phyloP scores from a whole-genome alignment of 2,329 filamentous ascomycete genomes.

The Myriosclerotinia scirpicola region DNA sequence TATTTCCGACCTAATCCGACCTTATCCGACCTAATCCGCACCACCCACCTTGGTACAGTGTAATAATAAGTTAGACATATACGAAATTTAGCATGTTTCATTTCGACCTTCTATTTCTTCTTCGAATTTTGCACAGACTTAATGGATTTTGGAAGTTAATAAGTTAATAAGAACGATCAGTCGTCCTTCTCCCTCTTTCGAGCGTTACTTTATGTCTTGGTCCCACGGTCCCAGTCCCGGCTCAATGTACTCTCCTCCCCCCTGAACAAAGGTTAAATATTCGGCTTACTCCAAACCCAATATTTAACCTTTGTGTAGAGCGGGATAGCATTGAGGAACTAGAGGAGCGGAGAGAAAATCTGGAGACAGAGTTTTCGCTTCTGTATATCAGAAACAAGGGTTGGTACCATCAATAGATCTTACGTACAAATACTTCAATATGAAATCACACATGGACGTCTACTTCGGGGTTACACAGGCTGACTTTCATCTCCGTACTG shows the following conservation, averaged over 20 bases:
- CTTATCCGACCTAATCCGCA: too few species aligned
- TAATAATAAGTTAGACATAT: too few species aligned
- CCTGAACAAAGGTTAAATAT: not conserved
- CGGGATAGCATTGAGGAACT: not conserved
- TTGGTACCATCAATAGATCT: not conserved
- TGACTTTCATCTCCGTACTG: too few species aligned
- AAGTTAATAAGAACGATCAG: not conserved
- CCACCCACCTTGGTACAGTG: too few species aligned
- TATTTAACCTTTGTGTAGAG: too few species aligned
- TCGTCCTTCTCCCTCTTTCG: not conserved
- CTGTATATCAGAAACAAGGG: not conserved
- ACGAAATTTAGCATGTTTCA: not conserved
- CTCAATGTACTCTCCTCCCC: too few species aligned
- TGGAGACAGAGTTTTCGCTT: constrained; percentile 15
- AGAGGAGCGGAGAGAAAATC: not conserved
- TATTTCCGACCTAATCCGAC: constrained; percentile 4
- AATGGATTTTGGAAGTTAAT: not conserved
- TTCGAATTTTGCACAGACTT: not conserved
- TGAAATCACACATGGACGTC: not conserved
- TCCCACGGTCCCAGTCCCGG: not conserved
- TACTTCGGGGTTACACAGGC: too few species aligned
- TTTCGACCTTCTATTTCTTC: not conserved
- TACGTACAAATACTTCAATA: not conserved
- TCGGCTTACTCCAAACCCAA: too few species aligned
- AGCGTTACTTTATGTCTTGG: not conserved